Percentiles rank a stretch among this genome's conserved stretches.
phyloP scores from a whole-genome alignment of 305 asterid genomes.

The Lippia alba region DNA sequence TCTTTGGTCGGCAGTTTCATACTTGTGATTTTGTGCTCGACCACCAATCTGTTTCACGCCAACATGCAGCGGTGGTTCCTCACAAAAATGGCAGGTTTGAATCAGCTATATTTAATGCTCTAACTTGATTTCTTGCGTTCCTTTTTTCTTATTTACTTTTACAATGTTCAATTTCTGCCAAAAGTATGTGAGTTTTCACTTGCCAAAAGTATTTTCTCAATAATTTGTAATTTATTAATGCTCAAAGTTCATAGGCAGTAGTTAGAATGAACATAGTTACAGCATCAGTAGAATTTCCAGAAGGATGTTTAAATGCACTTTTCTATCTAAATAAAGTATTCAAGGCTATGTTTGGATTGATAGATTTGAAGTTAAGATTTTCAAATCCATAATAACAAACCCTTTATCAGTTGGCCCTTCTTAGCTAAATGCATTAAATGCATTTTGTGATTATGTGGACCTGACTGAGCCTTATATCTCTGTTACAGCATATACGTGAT shows the following conservation, averaged over 20 bases:
- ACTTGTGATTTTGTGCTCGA: constrained; percentile 96
- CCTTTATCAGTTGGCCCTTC: constrained; percentile 17
- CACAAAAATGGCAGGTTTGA: constrained; percentile 91
- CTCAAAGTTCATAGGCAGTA: constrained; percentile 10
- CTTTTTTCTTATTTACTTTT: constrained; percentile 9
- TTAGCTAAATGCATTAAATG: not conserved
- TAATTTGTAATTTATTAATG: not conserved
- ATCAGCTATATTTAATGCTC: constrained; percentile 12
- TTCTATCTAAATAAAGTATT: too few relatives aligned
- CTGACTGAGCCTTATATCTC: constrained; percentile 32
- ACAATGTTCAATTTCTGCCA: constrained; percentile 3
- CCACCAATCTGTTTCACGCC: constrained; percentile 97
- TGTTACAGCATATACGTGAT: constrained; percentile 85
- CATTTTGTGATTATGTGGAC: not conserved
- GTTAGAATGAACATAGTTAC: not conserved
- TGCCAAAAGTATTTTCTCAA: not conserved
- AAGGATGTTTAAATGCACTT: too few relatives aligned
- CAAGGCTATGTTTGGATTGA: too few relatives aligned
- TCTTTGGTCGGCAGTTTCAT: constrained; percentile 88
- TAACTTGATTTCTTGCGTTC: constrained; percentile 1
- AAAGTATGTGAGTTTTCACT: constrained; percentile 3
- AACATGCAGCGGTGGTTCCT: constrained; percentile 91
- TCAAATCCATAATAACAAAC: constrained; percentile 4
- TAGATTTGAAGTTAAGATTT: too few relatives aligned
- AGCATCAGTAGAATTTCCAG: constrained; percentile 10